Conservation (phyloP, 1,139 yeast genomes). For the Nadsonia starkeyi-henricii region DNA sequence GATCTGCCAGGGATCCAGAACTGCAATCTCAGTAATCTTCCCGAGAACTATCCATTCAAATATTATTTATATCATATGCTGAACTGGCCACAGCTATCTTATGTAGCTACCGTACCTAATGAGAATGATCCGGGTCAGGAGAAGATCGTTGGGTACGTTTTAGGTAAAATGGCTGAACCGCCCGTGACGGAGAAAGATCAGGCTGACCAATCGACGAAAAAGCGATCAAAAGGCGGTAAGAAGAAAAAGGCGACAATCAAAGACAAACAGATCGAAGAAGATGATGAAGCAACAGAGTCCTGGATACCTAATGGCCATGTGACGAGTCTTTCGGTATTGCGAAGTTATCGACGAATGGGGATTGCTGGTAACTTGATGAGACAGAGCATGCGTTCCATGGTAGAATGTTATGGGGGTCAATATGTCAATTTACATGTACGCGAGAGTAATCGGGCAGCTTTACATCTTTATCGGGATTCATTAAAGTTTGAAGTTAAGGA, state of each 20-base stretch:
- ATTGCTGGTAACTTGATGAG: slow-evolving; percentile 88
- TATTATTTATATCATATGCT: slow-evolving; percentile 87
- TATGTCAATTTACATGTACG: slow-evolving; percentile 89
- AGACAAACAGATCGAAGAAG: slow-evolving; percentile 13
- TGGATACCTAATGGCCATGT: slow-evolving; percentile 83
- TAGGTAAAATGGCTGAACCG: slow-evolving; percentile 87
- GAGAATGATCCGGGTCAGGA: slow-evolving; percentile 31
- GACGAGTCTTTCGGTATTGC: slow-evolving; percentile 86
- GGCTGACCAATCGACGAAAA: neutral
- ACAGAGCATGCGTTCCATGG: slow-evolving; percentile 67
- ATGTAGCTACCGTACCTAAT: slow-evolving; percentile 67
- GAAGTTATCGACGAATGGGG: slow-evolving; percentile 91
- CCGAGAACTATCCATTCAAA: slow-evolving; percentile 86
- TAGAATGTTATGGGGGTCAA: slow-evolving; percentile 70
- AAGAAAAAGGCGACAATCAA: neutral
- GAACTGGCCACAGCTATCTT: slow-evolving; percentile 97
- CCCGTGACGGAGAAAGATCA: slow-evolving; percentile 4
- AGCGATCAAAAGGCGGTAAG: neutral
- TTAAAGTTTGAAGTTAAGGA: slow-evolving; percentile 64
- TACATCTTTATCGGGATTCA: slow-evolving; percentile 81
- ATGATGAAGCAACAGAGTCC: slow-evolving; percentile 41
- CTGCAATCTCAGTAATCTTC: slow-evolving; percentile 82
- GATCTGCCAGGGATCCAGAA: slow-evolving; percentile 95
- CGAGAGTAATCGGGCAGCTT: slow-evolving; percentile 85
- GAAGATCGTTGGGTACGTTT: slow-evolving; percentile 82